These are phyloP conservation scores for Solanum tacnaense DNA, from an alignment of 257 asterid genomes.

Conservation along the genomic window DNA sequence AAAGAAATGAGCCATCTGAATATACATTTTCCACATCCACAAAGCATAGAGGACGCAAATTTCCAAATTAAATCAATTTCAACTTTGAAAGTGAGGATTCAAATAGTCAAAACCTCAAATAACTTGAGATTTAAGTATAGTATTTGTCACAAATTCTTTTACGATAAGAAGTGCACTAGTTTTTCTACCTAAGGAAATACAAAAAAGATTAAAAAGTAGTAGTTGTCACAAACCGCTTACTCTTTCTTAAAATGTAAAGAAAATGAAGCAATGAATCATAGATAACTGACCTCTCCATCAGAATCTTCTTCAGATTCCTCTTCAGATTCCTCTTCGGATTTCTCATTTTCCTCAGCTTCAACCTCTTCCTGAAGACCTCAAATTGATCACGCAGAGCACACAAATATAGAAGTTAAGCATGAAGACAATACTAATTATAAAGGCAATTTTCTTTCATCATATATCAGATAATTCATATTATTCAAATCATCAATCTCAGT, in stretches of 20 bases:
- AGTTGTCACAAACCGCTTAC: background rate
- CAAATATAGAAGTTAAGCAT: background rate
- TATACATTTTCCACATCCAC: background rate
- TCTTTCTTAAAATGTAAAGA: background rate
- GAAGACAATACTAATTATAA: background rate
- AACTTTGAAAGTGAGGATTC: background rate
- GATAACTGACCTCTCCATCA: slow-evolving; percentile 33
- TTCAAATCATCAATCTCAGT: background rate
- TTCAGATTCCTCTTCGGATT: slow-evolving; percentile 38
- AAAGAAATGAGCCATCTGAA: slow-evolving; percentile 1
- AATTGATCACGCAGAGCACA: background rate
- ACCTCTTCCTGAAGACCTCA: slow-evolving; percentile 45
- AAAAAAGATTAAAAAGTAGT: background rate
- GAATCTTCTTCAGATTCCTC: slow-evolving; percentile 63
- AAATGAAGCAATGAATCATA: background rate
- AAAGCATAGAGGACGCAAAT: background rate
- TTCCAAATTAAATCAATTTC: background rate
- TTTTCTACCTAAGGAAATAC: background rate
- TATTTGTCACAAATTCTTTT: background rate
- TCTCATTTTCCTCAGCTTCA: slow-evolving; percentile 56
- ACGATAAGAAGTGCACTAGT: background rate
- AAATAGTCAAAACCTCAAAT: background rate
- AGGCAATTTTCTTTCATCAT: background rate
- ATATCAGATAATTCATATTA: background rate
- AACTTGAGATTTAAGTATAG: background rate